Evolutionary conservation across 345 rosid genomes (phyloP).

Genomic region (Orychophragmus violaceus): DNA sequence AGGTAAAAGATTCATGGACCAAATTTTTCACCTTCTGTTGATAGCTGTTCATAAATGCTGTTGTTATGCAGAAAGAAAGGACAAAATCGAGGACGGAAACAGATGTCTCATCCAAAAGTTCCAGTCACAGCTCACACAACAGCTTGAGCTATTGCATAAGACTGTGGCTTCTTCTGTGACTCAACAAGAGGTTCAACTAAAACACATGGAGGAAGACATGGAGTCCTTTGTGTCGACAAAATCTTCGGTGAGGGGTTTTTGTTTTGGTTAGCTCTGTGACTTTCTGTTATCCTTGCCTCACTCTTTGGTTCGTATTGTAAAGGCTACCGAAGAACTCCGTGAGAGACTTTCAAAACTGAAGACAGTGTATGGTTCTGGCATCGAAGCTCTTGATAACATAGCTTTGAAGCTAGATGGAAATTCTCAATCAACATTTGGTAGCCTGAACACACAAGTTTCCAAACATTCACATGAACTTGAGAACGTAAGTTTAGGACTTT

Average conservation of each 20-base stretch:
- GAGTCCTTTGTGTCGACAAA: conserved; percentile 82
- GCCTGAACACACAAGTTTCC: conserved; percentile 75
- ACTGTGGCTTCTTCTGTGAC: conserved; percentile 79
- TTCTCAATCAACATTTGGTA: conserved; percentile 64
- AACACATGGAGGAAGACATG: conserved; percentile 94
- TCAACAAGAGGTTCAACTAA: conserved; percentile 85
- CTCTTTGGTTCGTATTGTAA: conserved; percentile 23
- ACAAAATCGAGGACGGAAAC: conserved; percentile 88
- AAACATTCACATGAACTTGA: conserved; percentile 79
- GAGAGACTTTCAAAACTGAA: conserved; percentile 64
- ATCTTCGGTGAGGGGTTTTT: conserved; percentile 47
- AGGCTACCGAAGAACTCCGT: conserved; percentile 88
- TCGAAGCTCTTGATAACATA: conserved; percentile 70
- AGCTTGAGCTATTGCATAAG: conserved; percentile 82
- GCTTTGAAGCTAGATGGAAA: conserved; percentile 78
- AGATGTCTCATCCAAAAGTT: conserved; percentile 62
- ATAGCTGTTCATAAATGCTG: background rate
- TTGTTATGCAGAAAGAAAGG: conserved; percentile 72
- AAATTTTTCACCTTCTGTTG: background rate
- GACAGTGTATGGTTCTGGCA: conserved; percentile 63
- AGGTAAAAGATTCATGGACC: conserved; percentile 37
- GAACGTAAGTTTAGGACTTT: conserved; percentile 45
- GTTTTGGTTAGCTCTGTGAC: background rate
- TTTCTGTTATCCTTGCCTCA: background rate
- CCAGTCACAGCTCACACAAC: conserved; percentile 77